A percentile compares a stretch with the other conserved stretches of the same genome.
These are phyloP conservation scores for Phaseolus coccineus DNA, from an alignment of 331 rosid genomes.

Conservation along the genomic window DNA sequence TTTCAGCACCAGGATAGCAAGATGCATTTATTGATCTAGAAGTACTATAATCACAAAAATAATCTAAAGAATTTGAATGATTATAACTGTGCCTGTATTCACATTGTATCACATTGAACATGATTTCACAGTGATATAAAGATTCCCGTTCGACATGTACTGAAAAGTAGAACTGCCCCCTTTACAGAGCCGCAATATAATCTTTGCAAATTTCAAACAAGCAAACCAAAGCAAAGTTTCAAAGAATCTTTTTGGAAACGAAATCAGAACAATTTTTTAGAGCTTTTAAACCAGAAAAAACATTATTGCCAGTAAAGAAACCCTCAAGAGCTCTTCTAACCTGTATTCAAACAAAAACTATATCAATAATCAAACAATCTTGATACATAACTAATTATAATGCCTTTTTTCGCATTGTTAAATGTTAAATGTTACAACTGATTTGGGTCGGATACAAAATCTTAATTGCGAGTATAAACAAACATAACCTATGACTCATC, in stretches of 20 bases:
- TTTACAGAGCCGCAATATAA: background rate
- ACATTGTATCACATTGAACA: background rate
- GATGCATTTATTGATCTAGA: conserved; percentile 21
- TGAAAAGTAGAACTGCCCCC: background rate
- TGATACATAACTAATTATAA: background rate
- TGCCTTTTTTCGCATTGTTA: background rate
- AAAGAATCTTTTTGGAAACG: background rate
- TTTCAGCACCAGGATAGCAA: background rate
- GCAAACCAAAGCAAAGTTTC: background rate
- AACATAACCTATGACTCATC: conserved; percentile 47
- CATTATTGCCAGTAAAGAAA: too few relatives aligned
- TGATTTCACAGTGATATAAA: background rate
- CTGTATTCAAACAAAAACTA: background rate
- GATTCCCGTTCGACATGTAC: background rate
- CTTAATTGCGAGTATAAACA: conserved; percentile 25
- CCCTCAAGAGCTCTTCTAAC: too few relatives aligned
- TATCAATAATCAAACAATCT: background rate
- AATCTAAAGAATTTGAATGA: conserved; percentile 13
- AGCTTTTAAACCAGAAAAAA: too few relatives aligned
- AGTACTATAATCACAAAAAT: conserved; percentile 7
- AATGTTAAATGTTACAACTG: background rate
- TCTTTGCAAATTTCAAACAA: background rate
- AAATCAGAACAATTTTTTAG: too few relatives aligned
- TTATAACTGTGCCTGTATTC: background rate
- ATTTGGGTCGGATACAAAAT: conserved; percentile 8